These are phyloP conservation scores for Starmerella bombicola DNA, from an alignment of 805 yeast genomes.

Conservation along the genomic window DNA sequence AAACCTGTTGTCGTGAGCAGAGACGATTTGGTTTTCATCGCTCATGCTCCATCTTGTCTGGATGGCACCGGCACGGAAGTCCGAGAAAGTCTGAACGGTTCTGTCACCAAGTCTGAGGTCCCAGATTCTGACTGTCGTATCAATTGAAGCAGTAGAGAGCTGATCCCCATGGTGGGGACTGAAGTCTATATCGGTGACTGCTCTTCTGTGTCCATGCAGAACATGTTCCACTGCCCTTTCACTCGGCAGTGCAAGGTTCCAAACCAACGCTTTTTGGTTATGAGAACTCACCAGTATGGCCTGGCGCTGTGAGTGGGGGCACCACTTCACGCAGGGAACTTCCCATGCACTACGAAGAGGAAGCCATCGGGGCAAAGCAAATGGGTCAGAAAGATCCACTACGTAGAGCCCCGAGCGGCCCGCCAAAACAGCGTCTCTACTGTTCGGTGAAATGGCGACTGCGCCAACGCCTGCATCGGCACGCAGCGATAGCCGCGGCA, in stretches of 20 bases:
- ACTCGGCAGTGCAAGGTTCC: slow-evolving; percentile 73
- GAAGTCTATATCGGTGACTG: slow-evolving; percentile 91
- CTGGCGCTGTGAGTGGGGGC: slow-evolving; percentile 75
- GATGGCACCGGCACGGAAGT: slow-evolving; percentile 88
- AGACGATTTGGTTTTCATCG: slow-evolving; percentile 66
- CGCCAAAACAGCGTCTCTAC: slow-evolving; percentile 87
- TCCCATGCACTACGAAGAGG: slow-evolving; percentile 93
- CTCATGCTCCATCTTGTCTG: slow-evolving; percentile 88
- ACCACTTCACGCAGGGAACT: slow-evolving; percentile 98
- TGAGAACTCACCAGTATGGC: slow-evolving; percentile 89
- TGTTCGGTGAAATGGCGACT: slow-evolving; percentile 77
- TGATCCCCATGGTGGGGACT: slow-evolving; percentile 78
- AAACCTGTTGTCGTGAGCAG: slow-evolving; percentile 70
- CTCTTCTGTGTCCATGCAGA: slow-evolving; percentile 79
- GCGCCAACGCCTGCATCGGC: slow-evolving; percentile 91
- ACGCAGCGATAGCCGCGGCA: slow-evolving; percentile 64
- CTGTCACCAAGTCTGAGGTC: slow-evolving; percentile 38
- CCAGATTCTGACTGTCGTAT: slow-evolving; percentile 79
- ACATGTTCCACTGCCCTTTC: slow-evolving; percentile 72
- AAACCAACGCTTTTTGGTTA: slow-evolving; percentile 86
- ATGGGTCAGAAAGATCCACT: slow-evolving; percentile 91
- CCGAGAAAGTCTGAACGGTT: slow-evolving; percentile 52
- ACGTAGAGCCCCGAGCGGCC: slow-evolving; percentile 74
- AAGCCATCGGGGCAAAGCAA: slow-evolving; percentile 86
- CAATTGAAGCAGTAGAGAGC: slow-evolving; percentile 86